Evolutionary conservation across 805 yeast species (phyloP).

Genomic region (Torulaspora microellipsoides): DNA sequence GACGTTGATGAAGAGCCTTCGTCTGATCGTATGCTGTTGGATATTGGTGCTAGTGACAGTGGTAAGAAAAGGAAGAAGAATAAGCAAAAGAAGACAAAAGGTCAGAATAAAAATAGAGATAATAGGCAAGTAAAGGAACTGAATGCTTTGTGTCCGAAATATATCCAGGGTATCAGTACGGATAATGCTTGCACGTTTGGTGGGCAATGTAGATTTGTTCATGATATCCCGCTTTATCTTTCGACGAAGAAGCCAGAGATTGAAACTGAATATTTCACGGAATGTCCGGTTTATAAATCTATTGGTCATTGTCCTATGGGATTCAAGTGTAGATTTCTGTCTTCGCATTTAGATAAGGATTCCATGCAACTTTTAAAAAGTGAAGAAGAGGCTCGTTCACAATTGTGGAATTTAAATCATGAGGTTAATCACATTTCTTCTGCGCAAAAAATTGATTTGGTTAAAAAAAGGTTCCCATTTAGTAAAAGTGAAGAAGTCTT

Average conservation of each 20-base stretch:
- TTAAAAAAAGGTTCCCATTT: constrained; percentile 55
- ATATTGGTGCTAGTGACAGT: constrained; percentile 45
- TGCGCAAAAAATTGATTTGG: constrained; percentile 35
- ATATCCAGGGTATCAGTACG: constrained; percentile 49
- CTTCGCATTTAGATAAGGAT: constrained; percentile 57
- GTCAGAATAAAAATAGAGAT: constrained; percentile 82
- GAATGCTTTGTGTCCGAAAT: constrained; percentile 59
- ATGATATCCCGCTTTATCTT: constrained; percentile 65
- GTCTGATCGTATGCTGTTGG: constrained; percentile 36
- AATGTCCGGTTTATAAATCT: constrained; percentile 77
- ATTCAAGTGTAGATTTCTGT: constrained; percentile 85
- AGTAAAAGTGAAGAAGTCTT: constrained; percentile 53
- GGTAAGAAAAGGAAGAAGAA: constrained; percentile 38
- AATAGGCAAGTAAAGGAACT: constrained; percentile 63
- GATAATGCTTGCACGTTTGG: constrained; percentile 55
- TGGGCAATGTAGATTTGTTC: constrained; percentile 71
- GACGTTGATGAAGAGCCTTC: constrained; percentile 48
- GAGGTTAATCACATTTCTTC: constrained; percentile 62
- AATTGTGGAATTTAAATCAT: constrained; percentile 35
- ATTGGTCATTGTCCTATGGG: constrained; percentile 93
- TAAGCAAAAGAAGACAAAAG: constrained; percentile 51
- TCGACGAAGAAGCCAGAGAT: constrained; percentile 65
- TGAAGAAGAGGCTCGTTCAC: constrained; percentile 34
- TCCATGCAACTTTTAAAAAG: constrained; percentile 40
- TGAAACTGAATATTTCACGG: constrained; percentile 42